Evolutionary conservation across 2,329 filamentous ascomycete genomes (phyloP).

Genomic region (Colletotrichum graminicola): DNA sequence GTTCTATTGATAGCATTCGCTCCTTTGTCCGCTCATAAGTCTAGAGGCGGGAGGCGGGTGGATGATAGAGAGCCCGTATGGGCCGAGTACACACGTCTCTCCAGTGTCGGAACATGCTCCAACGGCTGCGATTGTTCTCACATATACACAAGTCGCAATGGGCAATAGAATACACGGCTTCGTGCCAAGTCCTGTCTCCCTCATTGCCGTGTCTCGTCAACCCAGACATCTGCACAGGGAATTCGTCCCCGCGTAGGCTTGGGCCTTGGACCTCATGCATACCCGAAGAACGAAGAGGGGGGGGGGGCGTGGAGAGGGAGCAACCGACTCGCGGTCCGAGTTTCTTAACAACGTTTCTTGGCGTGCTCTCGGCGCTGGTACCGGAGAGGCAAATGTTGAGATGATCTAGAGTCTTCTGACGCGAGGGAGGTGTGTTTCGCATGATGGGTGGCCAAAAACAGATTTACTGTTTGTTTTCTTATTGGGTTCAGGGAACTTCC

Average conservation of each 20-base stretch:
- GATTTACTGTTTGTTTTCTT: not conserved
- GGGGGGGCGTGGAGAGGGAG: not conserved
- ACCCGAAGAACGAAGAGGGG: not conserved
- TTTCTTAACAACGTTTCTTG: not conserved
- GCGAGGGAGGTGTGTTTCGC: constrained; percentile 1
- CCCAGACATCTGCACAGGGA: not conserved
- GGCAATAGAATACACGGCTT: not conserved
- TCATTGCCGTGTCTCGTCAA: not conserved
- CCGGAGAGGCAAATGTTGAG: not conserved
- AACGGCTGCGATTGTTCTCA: not conserved
- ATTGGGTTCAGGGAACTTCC: not conserved
- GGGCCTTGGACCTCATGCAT: not conserved
- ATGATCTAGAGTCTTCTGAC: constrained; percentile 5
- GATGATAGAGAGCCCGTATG: not conserved
- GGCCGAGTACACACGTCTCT: not conserved
- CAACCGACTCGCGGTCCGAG: not conserved
- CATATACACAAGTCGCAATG: not conserved
- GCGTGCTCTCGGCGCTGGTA: constrained; percentile 12
- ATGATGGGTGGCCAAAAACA: not conserved
- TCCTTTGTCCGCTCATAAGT: not conserved
- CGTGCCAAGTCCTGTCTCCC: not conserved
- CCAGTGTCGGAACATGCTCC: not conserved
- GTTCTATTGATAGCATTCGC: not conserved
- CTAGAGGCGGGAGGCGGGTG: not conserved
- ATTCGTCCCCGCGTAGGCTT: not conserved